Evolutionary conservation across 2,329 filamentous ascomycete genomes (phyloP).

Genomic region (Fusarium nodosum): DNA sequence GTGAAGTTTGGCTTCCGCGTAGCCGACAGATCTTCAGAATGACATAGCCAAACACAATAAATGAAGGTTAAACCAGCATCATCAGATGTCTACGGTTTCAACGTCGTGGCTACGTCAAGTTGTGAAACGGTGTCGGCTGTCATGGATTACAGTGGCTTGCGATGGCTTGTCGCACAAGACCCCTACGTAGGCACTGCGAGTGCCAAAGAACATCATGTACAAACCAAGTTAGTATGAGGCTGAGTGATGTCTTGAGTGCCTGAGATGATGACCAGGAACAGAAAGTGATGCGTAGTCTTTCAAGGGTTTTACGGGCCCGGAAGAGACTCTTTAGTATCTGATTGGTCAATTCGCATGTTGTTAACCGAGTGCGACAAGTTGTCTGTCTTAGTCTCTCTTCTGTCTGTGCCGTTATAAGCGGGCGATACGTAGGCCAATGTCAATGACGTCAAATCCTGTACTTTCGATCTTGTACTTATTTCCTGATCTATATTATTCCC

Average conservation of each 20-base stretch:
- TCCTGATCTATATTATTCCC: conserved; percentile 10
- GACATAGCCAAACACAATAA: background rate
- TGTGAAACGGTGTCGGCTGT: background rate
- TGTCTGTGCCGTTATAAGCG: conserved; percentile 25
- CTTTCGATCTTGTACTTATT: conserved; percentile 8
- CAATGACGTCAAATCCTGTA: conserved; percentile 28
- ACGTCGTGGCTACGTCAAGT: conserved; percentile 2
- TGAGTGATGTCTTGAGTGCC: background rate
- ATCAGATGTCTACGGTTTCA: background rate
- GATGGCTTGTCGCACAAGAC: background rate
- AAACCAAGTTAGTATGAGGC: conserved; percentile 2
- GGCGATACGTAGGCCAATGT: conserved; percentile 18
- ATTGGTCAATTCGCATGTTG: background rate
- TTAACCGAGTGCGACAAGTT: conserved; percentile 18
- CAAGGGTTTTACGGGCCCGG: background rate
- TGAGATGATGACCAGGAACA: conserved; percentile 14
- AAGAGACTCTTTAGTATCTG: too few species aligned
- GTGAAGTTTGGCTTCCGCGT: background rate
- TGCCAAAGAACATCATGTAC: background rate
- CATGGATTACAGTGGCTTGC: background rate
- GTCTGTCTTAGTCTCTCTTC: too few species aligned
- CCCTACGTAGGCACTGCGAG: background rate
- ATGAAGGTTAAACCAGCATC: background rate
- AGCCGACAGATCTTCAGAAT: background rate
- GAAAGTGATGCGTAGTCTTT: conserved; percentile 11